A percentile compares a stretch with the other conserved stretches of the same genome.
Conservation (phyloP, 192 early-diverging fungal species). For the Borealophlyctis nickersoniae region DNA sequence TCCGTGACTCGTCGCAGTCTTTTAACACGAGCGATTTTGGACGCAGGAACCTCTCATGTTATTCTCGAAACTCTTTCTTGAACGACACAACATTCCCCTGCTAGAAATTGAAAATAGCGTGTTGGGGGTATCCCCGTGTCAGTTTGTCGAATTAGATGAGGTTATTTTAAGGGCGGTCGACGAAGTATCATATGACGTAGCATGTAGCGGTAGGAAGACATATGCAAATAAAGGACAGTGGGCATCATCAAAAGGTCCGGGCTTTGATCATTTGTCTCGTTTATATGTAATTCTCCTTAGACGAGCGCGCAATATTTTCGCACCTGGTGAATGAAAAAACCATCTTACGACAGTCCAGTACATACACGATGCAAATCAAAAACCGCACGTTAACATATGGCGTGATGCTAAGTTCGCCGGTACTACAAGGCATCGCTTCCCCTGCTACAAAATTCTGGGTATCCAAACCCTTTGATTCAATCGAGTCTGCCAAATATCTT, state of each 20-base stretch:
- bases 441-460: slow-evolving; percentile 50
- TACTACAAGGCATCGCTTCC: slow-evolving; percentile 61
- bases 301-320: not conserved
- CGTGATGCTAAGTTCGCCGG: slow-evolving; percentile 61
- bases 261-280: not conserved
- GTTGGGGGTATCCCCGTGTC: not conserved
- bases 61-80: too few species aligned
- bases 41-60: not conserved
- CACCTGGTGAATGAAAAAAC: not conserved
- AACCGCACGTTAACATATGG: slow-evolving; percentile 23
- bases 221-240: too few species aligned
- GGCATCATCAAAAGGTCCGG: slow-evolving; percentile 19
- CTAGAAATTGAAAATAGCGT: not conserved
- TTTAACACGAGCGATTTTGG: too few species aligned
- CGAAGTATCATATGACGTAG: slow-evolving; percentile 46
- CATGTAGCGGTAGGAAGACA: slow-evolving; percentile 35
- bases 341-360: slow-evolving; percentile 12
- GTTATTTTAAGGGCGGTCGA: slow-evolving; percentile 60
- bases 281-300: not conserved
- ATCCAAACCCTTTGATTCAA: slow-evolving; percentile 55
- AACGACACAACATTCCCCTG: not conserved
- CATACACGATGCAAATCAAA: slow-evolving; percentile 9
- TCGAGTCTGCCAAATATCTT: slow-evolving; percentile 28
- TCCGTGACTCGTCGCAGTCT: too few species aligned
- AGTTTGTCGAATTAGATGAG: slow-evolving; percentile 55